Evolutionary conservation across 2,329 filamentous ascomycete species (phyloP).

Genomic region (Chaetomium globosum): DNA sequence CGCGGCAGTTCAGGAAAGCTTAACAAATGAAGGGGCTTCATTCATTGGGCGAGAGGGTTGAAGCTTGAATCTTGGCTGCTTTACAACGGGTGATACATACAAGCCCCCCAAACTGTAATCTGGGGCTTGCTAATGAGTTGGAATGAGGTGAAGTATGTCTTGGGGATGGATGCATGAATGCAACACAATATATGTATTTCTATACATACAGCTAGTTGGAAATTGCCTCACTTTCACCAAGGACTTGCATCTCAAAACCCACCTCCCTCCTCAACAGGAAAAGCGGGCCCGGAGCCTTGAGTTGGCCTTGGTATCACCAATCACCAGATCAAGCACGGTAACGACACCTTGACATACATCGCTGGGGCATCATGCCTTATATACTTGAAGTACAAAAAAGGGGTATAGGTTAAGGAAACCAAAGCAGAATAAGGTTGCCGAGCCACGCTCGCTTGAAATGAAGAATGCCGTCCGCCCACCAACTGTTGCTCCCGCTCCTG

Average conservation of each 20-base stretch:
- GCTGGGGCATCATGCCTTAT: slow-evolving; percentile 2
- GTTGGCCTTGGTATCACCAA: not conserved
- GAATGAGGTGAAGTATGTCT: no score
- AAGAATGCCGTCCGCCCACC: slow-evolving; percentile 11
- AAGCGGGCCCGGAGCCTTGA: not conserved
- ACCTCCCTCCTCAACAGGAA: not conserved
- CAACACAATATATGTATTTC: no score
- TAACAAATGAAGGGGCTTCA: not conserved
- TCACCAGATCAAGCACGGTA: not conserved
- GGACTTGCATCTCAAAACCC: no score
- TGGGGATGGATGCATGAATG: not conserved
- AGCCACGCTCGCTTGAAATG: slow-evolving; percentile 19
- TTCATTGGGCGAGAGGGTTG: not conserved
- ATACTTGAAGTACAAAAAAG: slow-evolving; percentile 13
- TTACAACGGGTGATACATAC: not conserved
- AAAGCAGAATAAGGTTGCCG: slow-evolving; percentile 7
- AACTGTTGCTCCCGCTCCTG: slow-evolving; percentile 11
- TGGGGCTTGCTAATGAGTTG: not conserved
- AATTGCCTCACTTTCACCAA: not conserved
- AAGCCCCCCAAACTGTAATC: not conserved
- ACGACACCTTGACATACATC: not conserved
- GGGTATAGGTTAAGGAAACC: slow-evolving; percentile 19
- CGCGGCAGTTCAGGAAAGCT: not conserved
- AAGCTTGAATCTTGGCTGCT: not conserved
- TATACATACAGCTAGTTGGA: not conserved